Percentiles rank a stretch among this genome's conserved stretches.
Conservation (phyloP, 805 yeast species). For the Yarrowia deformans region DNA sequence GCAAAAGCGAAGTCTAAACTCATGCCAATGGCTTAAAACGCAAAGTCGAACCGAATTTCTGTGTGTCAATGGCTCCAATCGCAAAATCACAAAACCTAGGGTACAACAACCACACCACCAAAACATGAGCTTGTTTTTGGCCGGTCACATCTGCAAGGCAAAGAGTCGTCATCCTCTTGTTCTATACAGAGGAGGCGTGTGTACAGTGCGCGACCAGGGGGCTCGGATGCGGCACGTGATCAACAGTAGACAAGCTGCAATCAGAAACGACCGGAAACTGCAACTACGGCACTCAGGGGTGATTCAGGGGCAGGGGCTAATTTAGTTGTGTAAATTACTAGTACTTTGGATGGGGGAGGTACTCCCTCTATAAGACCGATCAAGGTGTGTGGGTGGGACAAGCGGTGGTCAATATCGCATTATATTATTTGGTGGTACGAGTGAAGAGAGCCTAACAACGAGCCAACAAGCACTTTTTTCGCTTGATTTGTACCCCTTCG, state of each 20-base stretch:
- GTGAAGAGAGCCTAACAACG: neutral
- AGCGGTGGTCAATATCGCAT: neutral
- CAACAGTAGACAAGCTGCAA: neutral
- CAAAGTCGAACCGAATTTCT: conserved; percentile 16
- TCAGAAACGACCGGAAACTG: neutral
- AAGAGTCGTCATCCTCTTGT: neutral
- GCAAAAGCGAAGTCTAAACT: conserved; percentile 23
- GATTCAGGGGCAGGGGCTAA: conserved; percentile 1
- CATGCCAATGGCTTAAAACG: conserved; percentile 11
- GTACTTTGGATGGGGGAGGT: neutral
- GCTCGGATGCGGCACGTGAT: neutral
- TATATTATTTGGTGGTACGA: conserved; percentile 6
- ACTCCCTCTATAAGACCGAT: neutral
- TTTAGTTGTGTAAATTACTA: too few species aligned
- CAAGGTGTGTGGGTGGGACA: neutral
- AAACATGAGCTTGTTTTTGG: conserved; percentile 4
- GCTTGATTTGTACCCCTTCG: conserved; percentile 14
- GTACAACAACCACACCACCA: conserved; percentile 36
- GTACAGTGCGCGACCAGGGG: conserved; percentile 7
- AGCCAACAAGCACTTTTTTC: neutral
- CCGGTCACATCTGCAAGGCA: conserved; percentile 4
- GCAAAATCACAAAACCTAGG: conserved; percentile 4
- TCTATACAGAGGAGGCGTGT: neutral
- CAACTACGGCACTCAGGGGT: neutral
- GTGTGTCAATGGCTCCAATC: neutral